Evolutionary conservation across 768 basidiomycete species (phyloP), one percentile per base, ranked within the genome.

Genomic region (Strobilomyces echinocephalus): DNA sequence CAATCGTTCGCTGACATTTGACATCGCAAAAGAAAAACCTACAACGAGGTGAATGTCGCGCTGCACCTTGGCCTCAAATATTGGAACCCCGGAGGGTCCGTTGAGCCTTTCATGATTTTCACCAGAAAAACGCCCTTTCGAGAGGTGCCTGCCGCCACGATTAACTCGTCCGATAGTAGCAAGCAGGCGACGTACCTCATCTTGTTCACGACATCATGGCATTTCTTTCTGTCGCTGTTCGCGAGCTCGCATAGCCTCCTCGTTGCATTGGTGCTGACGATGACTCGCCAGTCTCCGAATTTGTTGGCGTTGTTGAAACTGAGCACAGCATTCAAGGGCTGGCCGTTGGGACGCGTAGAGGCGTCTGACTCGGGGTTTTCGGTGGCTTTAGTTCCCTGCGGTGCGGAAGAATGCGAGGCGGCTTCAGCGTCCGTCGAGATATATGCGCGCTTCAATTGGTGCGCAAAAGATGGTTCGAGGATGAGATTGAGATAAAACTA

Each of bases 61-160:
- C 10, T 78, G 79, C 76, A 87, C 81, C 63, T 85, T 87, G 0
- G 87, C 87, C 61, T 87, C 84, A 49, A 76, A 87, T 10, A 88
- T 76, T 0, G 85, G 83, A 3, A 87, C 66, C 1, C 77, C 76
- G 14, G 66, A 64, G 12, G 72, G 47, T 0, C 76, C 75, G 20
- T 73, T 80, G 12, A 87, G 69, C 8, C 76, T 68, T 64, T 85
- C 84, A 58, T 87, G 83, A 56, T 87, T 88, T 52, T 84, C 81
- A 11, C 74, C 73, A 1, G 86, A 87, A 60, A 88, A 87, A 52
- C 82, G 78, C 0, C 86, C 87, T 4, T 78, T 76, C 0, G 87
- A 88, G 11, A 89, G 74, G 55, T 88, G 82, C 61, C 87, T 88
- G 42, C 30, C 21, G 31, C 9, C 8, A 34, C 3, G 5, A 35